Evolutionary conservation across 306 rosid genomes (phyloP), one percentile per base, ranked within the genome.

Genomic region (Trifolium subterraneum): DNA sequence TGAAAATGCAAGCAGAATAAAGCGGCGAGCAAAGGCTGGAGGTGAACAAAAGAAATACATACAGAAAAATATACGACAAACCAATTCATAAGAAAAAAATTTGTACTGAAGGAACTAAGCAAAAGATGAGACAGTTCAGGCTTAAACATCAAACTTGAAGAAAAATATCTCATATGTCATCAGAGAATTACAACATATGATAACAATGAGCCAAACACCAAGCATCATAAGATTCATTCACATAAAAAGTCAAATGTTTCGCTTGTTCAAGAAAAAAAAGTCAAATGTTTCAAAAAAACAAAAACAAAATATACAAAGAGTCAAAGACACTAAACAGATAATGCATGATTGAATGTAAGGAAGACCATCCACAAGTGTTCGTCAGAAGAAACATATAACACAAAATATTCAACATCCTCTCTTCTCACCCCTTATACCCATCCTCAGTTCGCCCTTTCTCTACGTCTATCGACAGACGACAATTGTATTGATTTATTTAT

Each of bases 61-160:
- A 3, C 5, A 19, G 20, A 48, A 67, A 58, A 44, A 0, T 52
- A 44, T 19, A 72, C 38, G n/a, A 73, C 38, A n/a, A 61, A 6
- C 31, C 31, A 54, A 38, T 39, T n/a, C 42, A 14, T 44, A 75
- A 12, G 55, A 39, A 22, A 52, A 52, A 22, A 6, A 0, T 27
- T 9, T 52, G n/a, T 10, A 27, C 58, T 4, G 11, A 58, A n/a
- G 38, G 73, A 54, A 27, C n/a, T 4, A 68, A 22, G 60, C 55
- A 36, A n/a, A 76, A 11, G 10, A 56, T 6, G 6, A 55, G 64
- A 66, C 44, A 39, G 55, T 10, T 15, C 65, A 51, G 54, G 42
- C 51, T 52, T 52, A 52, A 23, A 20, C 61, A 42, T 45, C 80
- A 52, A 38, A 45, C 64, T 19, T 22, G 47, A 68, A 68, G 74